Conservation (phyloP, 108 stramenopile species). For the Cyclotella cryptica region DNA sequence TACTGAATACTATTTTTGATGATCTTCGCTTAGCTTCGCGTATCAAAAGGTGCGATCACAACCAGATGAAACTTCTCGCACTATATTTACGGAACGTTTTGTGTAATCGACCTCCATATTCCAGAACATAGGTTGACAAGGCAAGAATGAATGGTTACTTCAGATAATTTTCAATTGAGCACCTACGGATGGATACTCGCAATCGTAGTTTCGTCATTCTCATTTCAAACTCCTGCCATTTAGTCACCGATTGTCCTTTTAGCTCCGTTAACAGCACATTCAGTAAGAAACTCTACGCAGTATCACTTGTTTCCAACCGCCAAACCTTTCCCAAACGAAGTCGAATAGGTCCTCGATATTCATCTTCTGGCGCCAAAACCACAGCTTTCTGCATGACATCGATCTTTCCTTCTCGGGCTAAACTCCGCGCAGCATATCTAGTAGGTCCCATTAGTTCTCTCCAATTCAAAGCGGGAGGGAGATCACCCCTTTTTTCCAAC, state of each 20-base stretch:
- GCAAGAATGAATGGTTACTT: too few relatives aligned
- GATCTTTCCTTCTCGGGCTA: constrained; percentile 32
- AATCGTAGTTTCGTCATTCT: constrained; percentile 22
- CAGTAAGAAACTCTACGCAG: background rate
- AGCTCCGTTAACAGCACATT: background rate
- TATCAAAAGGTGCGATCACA: too few relatives aligned
- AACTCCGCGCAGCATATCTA: constrained; percentile 41
- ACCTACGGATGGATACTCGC: too few relatives aligned
- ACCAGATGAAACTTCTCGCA: too few relatives aligned
- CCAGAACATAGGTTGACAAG: too few relatives aligned
- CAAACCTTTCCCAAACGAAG: too few relatives aligned
- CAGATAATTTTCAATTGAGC: too few relatives aligned
- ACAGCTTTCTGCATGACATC: constrained; percentile 44
- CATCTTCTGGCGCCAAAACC: constrained; percentile 35
- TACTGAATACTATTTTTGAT: too few relatives aligned
- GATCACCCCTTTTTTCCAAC: constrained; percentile 33
- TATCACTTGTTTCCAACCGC: background rate
- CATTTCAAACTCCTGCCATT: background rate
- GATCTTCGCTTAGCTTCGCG: too few relatives aligned
- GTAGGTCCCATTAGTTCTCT: constrained; percentile 52
- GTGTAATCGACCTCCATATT: too few relatives aligned
- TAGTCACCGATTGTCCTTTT: background rate
- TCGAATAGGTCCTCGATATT: constrained; percentile 54
- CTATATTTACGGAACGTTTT: too few relatives aligned
- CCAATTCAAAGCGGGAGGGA: constrained; percentile 36